Conservation (phyloP, 2,329 filamentous ascomycete species). For the Colletotrichum spinosum region DNA sequence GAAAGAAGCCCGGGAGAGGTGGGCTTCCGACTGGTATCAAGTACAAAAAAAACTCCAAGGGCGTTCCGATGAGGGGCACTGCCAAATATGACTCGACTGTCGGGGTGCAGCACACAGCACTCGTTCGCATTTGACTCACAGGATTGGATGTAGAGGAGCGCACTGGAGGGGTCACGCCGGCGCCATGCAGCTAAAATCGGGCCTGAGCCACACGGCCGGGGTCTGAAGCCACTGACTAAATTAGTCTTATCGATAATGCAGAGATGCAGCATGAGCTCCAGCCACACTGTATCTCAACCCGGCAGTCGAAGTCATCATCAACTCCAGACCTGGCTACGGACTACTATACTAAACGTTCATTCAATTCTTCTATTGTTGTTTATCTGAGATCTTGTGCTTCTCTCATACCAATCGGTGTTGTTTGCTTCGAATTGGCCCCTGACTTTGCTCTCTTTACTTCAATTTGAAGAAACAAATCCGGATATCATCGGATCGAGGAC, state of each 20-base stretch:
- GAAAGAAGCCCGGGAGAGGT: slow-evolving; percentile 50
- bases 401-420: too few relatives aligned
- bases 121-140: slow-evolving; percentile 32
- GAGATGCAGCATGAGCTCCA: background rate
- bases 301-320: slow-evolving; percentile 2
- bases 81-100: slow-evolving; percentile 36
- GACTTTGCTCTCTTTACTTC: background rate
- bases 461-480: slow-evolving; percentile 4
- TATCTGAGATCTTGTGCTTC: too few relatives aligned
- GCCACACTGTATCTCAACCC: background rate
- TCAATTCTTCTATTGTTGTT: too few relatives aligned
- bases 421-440: background rate
- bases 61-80: slow-evolving; percentile 36
- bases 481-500: slow-evolving; percentile 6
- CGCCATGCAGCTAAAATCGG: slow-evolving; percentile 31
- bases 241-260: background rate
- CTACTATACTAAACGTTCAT: too few relatives aligned
- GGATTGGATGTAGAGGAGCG: slow-evolving; percentile 33
- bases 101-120: slow-evolving; percentile 25
- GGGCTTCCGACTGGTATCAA: slow-evolving; percentile 46
- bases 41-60: slow-evolving; percentile 33
- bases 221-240: slow-evolving; percentile 1
- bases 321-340: background rate
- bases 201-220: slow-evolving; percentile 22
- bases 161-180: slow-evolving; percentile 23